Conservation (phyloP, 805 yeast genomes). For the Candida nemodendra region DNA sequence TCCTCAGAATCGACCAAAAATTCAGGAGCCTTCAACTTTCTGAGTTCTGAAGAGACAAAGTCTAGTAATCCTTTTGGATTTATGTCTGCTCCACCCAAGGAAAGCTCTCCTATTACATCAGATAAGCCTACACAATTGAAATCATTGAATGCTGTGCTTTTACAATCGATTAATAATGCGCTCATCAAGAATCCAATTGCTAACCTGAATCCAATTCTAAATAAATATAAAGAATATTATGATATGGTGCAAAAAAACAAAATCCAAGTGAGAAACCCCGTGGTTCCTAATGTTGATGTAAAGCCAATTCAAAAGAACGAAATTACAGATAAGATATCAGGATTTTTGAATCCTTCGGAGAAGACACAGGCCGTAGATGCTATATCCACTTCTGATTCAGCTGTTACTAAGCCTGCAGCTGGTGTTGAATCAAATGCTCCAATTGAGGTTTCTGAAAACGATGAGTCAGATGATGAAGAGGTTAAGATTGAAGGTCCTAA, state of each 20-base stretch:
- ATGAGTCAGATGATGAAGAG: conserved; percentile 45
- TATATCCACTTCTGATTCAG: background rate
- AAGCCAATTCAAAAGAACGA: conserved; percentile 10
- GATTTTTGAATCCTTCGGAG: background rate
- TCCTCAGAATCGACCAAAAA: background rate
- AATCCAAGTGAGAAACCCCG: conserved; percentile 25
- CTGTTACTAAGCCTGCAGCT: background rate
- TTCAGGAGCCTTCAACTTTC: background rate
- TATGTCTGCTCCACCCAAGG: conserved; percentile 3
- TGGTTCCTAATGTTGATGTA: conserved; percentile 25
- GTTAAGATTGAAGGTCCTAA: conserved; percentile 70
- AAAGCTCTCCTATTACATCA: conserved; percentile 2
- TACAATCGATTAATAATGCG: conserved; percentile 44
- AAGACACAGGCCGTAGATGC: background rate
- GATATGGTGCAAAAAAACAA: conserved; percentile 34
- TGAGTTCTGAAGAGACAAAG: conserved; percentile 1
- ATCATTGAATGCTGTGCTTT: conserved; percentile 65
- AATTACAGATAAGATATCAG: conserved; percentile 1
- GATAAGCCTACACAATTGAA: conserved; percentile 47
- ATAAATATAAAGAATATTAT: conserved; percentile 58
- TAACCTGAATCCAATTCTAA: conserved; percentile 52
- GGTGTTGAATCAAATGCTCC: background rate
- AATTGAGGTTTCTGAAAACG: conserved; percentile 15
- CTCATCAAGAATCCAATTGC: conserved; percentile 47
- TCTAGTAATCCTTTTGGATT: conserved; percentile 15